phyloP scores from a whole-genome alignment of 495 filamentous ascomycete genomes.

The Penicillium arizonense region DNA sequence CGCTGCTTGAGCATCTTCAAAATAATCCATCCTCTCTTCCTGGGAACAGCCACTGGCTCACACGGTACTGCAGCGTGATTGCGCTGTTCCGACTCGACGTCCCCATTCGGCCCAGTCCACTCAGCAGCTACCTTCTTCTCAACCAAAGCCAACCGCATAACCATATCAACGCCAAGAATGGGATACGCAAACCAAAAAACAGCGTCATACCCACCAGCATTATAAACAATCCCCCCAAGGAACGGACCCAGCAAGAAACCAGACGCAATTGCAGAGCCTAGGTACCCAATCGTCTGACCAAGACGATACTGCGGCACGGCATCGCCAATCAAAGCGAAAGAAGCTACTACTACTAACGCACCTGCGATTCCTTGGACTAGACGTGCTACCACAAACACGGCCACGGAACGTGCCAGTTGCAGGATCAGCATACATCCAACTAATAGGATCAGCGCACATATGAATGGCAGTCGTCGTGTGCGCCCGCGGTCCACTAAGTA shows the following conservation, averaged over 20 bases:
- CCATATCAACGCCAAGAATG: slow-evolving; percentile 58
- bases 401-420: slow-evolving; percentile 47
- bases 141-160: slow-evolving; percentile 60
- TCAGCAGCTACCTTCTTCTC: slow-evolving; percentile 53
- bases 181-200: slow-evolving; percentile 60
- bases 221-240: slow-evolving; percentile 61
- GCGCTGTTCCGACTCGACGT: background rate
- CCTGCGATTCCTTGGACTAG: slow-evolving; percentile 61
- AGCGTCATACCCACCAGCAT: slow-evolving; percentile 55
- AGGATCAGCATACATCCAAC: slow-evolving; percentile 57
- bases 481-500: slow-evolving; percentile 53
- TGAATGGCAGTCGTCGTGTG: slow-evolving; percentile 53
- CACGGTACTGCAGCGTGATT: background rate
- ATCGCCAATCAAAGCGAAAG: slow-evolving; percentile 58
- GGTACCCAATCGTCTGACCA: slow-evolving; percentile 52
- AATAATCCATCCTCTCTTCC: slow-evolving; percentile 12
- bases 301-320: slow-evolving; percentile 56
- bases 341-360: slow-evolving; percentile 63
- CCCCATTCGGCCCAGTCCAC: slow-evolving; percentile 11
- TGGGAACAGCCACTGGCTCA: background rate
- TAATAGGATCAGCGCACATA: slow-evolving; percentile 55
- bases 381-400: slow-evolving; percentile 54
- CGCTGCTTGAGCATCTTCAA: slow-evolving; percentile 27
- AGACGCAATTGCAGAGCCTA: slow-evolving; percentile 30
- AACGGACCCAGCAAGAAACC: slow-evolving; percentile 49